Percentiles rank a stretch among this genome's conserved stretches.
These are phyloP conservation scores for Leishmania martiniquensis DNA, from an alignment of 208 protist species.

Conservation along the genomic window DNA sequence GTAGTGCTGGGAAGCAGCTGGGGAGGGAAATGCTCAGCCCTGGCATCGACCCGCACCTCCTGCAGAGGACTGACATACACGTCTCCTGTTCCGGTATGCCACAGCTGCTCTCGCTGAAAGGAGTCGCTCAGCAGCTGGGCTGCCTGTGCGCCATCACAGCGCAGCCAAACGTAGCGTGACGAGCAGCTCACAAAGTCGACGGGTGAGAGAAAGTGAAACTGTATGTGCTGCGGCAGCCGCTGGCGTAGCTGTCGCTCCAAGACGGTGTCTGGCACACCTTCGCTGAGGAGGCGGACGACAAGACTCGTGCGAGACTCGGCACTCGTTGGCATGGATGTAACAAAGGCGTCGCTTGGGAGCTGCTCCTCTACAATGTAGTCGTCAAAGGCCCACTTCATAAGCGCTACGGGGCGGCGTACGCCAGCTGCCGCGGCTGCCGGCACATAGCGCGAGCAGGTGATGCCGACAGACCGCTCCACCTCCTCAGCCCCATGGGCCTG, in stretches of 20 bases:
- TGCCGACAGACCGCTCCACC: conserved; percentile 68
- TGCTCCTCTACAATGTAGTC: conserved; percentile 79
- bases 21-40: conserved; percentile 39
- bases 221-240: conserved; percentile 21
- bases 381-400: conserved; percentile 90
- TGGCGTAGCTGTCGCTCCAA: conserved; percentile 39
- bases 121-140: conserved; percentile 10
- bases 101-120: conserved; percentile 23
- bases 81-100: conserved; percentile 33
- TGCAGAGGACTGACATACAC: conserved; percentile 40
- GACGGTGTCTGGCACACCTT: conserved; percentile 63
- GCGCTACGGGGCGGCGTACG: conserved; percentile 44
- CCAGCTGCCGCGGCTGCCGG: neutral
- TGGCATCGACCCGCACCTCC: conserved; percentile 21
- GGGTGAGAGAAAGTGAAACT: conserved; percentile 70
- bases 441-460: conserved; percentile 37
- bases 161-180: conserved; percentile 58
- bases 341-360: conserved; percentile 33
- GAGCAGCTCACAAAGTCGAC: conserved; percentile 70
- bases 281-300: conserved; percentile 57
- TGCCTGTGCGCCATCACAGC: conserved; percentile 8
- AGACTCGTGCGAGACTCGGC: conserved; percentile 21
- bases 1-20: conserved; percentile 53
- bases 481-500: conserved; percentile 45
- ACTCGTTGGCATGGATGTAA: neutral